phyloP scores from a whole-genome alignment of 2,329 filamentous ascomycete species.

The Verticillium isaacii region DNA sequence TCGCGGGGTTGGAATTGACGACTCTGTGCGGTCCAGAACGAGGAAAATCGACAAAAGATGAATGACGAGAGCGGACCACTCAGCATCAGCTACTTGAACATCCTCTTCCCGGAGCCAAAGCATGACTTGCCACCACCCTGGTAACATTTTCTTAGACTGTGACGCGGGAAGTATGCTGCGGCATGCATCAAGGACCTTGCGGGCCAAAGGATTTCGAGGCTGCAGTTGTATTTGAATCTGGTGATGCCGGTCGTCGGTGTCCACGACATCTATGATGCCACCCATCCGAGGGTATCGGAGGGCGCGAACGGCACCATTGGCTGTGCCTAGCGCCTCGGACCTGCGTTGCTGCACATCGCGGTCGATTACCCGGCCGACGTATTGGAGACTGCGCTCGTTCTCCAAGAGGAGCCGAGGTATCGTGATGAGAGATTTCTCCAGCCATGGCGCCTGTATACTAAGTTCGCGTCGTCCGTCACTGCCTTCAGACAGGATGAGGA shows the following conservation, averaged over 20 bases:
- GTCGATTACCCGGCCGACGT: constrained; percentile 44
- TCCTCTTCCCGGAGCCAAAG: constrained; percentile 58
- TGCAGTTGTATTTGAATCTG: constrained; percentile 64
- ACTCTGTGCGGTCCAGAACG: constrained; percentile 22
- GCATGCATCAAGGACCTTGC: constrained; percentile 55
- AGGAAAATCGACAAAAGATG: constrained; percentile 61
- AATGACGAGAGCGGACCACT: constrained; percentile 67
- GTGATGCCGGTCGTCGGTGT: constrained; percentile 57
- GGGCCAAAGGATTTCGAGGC: constrained; percentile 58
- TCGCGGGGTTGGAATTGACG: constrained; percentile 17
- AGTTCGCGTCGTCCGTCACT: constrained; percentile 60
- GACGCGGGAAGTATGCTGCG: constrained; percentile 58
- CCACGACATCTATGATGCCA: constrained; percentile 63
- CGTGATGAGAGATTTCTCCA: constrained; percentile 60
- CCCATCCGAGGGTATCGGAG: constrained; percentile 54
- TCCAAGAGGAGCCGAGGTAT: constrained; percentile 57
- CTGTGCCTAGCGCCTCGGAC: constrained; percentile 39
- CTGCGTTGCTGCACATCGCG: constrained; percentile 45
- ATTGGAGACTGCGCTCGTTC: constrained; percentile 56
- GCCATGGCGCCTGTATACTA: constrained; percentile 73
- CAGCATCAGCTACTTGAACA: constrained; percentile 43
- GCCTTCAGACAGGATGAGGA: constrained; percentile 65
- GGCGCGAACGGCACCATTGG: constrained; percentile 42
- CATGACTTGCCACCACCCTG: constrained; percentile 70
- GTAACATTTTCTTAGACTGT: constrained; percentile 56